phyloP scores from a whole-genome alignment of 2,329 filamentous ascomycete genomes.

The Fusarium duplospermum region DNA sequence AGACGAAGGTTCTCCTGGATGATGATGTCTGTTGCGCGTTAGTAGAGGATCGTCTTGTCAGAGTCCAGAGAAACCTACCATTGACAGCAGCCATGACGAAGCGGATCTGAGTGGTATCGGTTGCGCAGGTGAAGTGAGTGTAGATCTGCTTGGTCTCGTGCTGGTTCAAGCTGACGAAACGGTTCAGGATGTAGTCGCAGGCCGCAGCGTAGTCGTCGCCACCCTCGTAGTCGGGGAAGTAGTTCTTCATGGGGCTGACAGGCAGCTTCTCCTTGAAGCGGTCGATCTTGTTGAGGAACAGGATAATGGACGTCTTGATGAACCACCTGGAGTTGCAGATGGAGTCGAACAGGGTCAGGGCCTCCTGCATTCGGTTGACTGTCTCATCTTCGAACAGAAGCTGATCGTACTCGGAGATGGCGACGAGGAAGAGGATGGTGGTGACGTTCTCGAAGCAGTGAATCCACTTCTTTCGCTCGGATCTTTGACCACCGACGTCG shows the following conservation, averaged over 20 bases:
- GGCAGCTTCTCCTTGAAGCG: constrained; percentile 88
- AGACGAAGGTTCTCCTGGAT: constrained; percentile 99
- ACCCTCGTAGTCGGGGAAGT: constrained; percentile 92
- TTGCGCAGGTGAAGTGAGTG: constrained; percentile 99
- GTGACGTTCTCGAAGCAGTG: constrained; percentile 99
- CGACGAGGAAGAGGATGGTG: constrained; percentile 94
- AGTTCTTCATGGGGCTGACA: constrained; percentile 86
- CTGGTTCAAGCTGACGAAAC: constrained; percentile 98
- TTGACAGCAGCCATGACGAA: constrained; percentile 99
- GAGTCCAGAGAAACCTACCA: constrained; percentile 67
- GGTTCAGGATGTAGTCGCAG: constrained; percentile 98
- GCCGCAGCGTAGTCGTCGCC: constrained; percentile 95
- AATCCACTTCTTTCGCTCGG: constrained; percentile 99
- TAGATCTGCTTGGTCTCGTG: constrained; percentile 99
- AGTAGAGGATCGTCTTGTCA: constrained; percentile 45
- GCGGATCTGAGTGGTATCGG: constrained; percentile 97
- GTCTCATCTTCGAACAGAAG: constrained; percentile 96
- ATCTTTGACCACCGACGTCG: constrained; percentile 94
- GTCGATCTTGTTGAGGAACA: constrained; percentile 93
- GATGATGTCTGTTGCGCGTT: constrained; percentile 84
- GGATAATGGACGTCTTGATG: constrained; percentile 88
- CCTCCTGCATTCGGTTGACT: constrained; percentile 94
- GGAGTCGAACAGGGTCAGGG: constrained; percentile 86
- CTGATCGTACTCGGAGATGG: constrained; percentile 97
- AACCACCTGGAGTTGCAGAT: constrained; percentile 93